phyloP scores from a whole-genome alignment of 169 alveolate genomes.

The Plasmodium vinckei region DNA sequence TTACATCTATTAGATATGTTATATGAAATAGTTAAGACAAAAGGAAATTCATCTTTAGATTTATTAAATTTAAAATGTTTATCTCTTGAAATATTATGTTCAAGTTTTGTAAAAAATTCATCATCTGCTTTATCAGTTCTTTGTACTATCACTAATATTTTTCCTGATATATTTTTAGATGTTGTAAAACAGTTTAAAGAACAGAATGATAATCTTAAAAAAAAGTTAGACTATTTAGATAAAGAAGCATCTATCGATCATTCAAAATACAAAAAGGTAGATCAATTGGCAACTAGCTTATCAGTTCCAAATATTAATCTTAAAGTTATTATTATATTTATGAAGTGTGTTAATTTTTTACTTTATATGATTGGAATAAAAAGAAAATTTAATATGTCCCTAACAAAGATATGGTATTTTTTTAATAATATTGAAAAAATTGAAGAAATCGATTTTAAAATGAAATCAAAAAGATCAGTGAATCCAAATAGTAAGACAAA shows the following conservation, averaged over 20 bases:
- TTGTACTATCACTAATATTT: constrained; percentile 46
- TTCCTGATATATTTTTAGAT: constrained; percentile 44
- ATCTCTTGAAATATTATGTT: constrained; percentile 63
- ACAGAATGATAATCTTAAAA: constrained; percentile 24
- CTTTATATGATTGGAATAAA: constrained; percentile 68
- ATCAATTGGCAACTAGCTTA: constrained; percentile 12
- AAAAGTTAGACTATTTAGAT: constrained; percentile 40
- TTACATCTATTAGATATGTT: constrained; percentile 57
- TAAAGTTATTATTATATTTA: constrained; percentile 65
- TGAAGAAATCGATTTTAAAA: constrained; percentile 35
- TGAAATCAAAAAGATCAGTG: background rate
- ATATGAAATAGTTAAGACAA: constrained; percentile 62
- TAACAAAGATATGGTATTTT: constrained; percentile 60
- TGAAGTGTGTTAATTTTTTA: constrained; percentile 65
- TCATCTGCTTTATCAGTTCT: constrained; percentile 71
- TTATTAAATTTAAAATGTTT: constrained; percentile 61
- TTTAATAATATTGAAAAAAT: constrained; percentile 62
- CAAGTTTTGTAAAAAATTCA: constrained; percentile 71
- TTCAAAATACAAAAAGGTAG: constrained; percentile 10
- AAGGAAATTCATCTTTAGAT: constrained; percentile 46
- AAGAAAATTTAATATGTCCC: constrained; percentile 64
- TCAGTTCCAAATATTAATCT: constrained; percentile 18
- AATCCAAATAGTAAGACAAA: no score
- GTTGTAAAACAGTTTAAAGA: constrained; percentile 29
- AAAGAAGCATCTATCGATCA: constrained; percentile 28